phyloP scores from a whole-genome alignment of 305 asterid species.

The Fraxinus greggii region DNA sequence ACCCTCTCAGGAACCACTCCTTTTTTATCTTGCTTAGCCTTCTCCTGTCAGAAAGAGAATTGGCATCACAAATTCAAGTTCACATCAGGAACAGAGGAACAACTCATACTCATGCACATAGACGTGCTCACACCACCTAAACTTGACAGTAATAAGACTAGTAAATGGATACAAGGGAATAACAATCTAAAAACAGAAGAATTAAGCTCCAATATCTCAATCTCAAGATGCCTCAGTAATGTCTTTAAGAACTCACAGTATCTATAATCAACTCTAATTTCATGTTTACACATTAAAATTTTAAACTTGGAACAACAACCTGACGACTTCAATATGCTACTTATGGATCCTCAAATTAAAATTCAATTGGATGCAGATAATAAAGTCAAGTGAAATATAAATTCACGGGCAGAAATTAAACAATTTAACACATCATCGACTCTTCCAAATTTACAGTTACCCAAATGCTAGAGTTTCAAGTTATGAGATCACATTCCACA shows the following conservation, averaged over 20 bases:
- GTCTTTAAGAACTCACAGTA: neutral
- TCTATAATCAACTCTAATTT: neutral
- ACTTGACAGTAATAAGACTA: neutral
- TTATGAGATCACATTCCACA: neutral
- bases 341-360: neutral
- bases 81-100: neutral
- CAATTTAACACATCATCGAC: conserved; percentile 5
- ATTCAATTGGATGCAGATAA: neutral
- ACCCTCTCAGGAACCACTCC: conserved; percentile 42
- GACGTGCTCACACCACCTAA: neutral
- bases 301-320: neutral
- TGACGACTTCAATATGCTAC: conserved; percentile 30
- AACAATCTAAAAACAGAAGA: neutral
- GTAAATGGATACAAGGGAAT: neutral
- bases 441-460: neutral
- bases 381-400: neutral
- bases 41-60: conserved; percentile 29
- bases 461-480: neutral
- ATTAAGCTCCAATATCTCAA: neutral
- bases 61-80: neutral
- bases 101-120: neutral
- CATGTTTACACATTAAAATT: neutral
- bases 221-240: neutral
- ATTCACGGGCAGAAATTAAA: neutral
- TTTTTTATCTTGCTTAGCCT: conserved; percentile 28